Evolutionary conservation across 306 rosid species (phyloP).

Genomic region (Astragalus membranaceus): DNA sequence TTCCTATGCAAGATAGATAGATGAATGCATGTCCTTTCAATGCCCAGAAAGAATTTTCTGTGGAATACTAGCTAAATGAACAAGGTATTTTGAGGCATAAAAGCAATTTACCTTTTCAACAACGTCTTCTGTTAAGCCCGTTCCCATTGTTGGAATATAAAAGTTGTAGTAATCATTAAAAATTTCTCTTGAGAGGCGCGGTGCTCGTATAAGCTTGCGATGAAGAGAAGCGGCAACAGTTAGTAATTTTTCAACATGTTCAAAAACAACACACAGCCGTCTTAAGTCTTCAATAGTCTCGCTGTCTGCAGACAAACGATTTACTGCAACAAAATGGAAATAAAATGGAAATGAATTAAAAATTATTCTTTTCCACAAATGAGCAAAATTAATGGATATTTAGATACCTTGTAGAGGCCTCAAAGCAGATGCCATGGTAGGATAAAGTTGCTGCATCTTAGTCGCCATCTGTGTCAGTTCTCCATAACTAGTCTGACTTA

Average conservation of each 20-base stretch:
- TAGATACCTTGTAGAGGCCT: conserved; percentile 67
- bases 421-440: conserved; percentile 57
- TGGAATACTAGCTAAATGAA: background rate
- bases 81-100: background rate
- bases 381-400: background rate
- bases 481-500: conserved; percentile 70
- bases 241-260: conserved; percentile 73
- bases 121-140: conserved; percentile 32
- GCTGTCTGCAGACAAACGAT: conserved; percentile 56
- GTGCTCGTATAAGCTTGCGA: conserved; percentile 70
- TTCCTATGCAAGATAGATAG: conserved; percentile 32
- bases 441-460: conserved; percentile 75
- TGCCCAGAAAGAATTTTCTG: background rate
- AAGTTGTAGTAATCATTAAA: conserved; percentile 62
- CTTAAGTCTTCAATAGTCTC: conserved; percentile 66
- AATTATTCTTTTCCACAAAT: background rate
- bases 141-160: conserved; percentile 61
- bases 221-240: conserved; percentile 81
- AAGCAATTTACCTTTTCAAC: conserved; percentile 46
- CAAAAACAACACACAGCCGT: conserved; percentile 59
- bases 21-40: conserved; percentile 20
- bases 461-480: conserved; percentile 65
- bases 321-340: conserved; percentile 47
- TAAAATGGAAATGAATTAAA: conserved; percentile 13
- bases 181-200: conserved; percentile 67